These are phyloP conservation scores for Ananas comosus DNA, from an alignment of 176 grass and related monocot genomes.

Conservation along the genomic window DNA sequence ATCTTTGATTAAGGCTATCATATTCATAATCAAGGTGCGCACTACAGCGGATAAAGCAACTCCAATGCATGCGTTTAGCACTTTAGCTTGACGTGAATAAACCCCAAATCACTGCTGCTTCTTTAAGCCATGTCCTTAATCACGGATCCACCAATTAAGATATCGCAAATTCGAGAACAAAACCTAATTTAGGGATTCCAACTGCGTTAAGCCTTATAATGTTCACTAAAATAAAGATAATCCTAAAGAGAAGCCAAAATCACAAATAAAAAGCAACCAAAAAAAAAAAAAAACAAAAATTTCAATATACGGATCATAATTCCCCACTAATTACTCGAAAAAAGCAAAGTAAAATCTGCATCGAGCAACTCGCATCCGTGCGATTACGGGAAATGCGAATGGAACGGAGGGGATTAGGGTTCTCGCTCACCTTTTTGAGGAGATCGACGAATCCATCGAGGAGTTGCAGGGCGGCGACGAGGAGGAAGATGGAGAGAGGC, in stretches of 20 bases:
- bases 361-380: too few species aligned
- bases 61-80: too few species aligned
- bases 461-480: conserved; percentile 53
- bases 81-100: too few species aligned
- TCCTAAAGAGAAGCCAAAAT: too few species aligned
- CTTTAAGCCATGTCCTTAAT: not conserved
- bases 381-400: conserved; percentile 1
- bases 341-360: not conserved
- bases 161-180: not conserved
- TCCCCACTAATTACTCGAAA: too few species aligned
- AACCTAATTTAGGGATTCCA: not conserved
- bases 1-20: too few species aligned
- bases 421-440: conserved; percentile 42
- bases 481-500: conserved; percentile 58
- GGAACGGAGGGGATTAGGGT: not conserved
- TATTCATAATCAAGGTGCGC: too few species aligned
- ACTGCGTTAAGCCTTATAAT: not conserved
- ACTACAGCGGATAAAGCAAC: too few species aligned
- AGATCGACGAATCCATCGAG: conserved; percentile 58
- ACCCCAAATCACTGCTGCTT: not conserved
- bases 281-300: too few species aligned
- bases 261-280: too few species aligned
- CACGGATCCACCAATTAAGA: not conserved
- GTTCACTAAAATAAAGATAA: not conserved
- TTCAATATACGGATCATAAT: too few species aligned